phyloP scores from a whole-genome alignment of 805 yeast genomes.

The Saccharomyces jurei region DNA sequence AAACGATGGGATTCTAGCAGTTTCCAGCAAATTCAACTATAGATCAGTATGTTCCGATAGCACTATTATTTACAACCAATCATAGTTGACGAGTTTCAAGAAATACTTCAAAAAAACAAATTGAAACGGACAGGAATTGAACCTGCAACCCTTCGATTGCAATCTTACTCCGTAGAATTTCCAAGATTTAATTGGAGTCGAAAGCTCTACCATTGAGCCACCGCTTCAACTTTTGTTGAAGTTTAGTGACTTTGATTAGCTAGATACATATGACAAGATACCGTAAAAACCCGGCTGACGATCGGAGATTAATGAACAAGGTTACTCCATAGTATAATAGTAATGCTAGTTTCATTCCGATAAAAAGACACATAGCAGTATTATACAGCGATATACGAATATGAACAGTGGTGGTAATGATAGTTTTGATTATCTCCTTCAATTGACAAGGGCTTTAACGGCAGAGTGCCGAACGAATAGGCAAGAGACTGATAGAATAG shows the following conservation, averaged over 20 bases:
- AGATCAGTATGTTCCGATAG: too few species aligned
- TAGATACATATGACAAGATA: not conserved
- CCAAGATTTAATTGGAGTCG: constrained; percentile 46
- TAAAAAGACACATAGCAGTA: not conserved
- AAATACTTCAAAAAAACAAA: constrained; percentile 3
- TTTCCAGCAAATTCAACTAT: too few species aligned
- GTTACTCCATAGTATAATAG: not conserved
- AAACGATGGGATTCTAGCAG: too few species aligned
- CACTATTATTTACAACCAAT: not conserved
- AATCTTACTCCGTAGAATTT: constrained; percentile 11
- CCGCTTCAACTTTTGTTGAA: constrained; percentile 37
- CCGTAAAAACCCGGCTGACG: too few species aligned
- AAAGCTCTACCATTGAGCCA: constrained; percentile 69
- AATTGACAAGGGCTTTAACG: constrained; percentile 19
- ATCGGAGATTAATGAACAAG: not conserved
- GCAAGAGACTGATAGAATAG: constrained; percentile 24
- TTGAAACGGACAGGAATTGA: constrained; percentile 49
- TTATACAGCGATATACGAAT: not conserved
- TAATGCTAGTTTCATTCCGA: not conserved
- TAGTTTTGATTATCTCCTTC: constrained; percentile 25
- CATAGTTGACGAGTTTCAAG: not conserved
- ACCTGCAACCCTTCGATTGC: constrained; percentile 57
- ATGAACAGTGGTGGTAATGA: constrained; percentile 17
- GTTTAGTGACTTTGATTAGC: not conserved
- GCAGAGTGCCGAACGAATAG: constrained; percentile 21